Base-by-base conservation (phyloP, 2,329 filamentous ascomycete genomes). In the Hymenoscyphus repandus region DNA sequence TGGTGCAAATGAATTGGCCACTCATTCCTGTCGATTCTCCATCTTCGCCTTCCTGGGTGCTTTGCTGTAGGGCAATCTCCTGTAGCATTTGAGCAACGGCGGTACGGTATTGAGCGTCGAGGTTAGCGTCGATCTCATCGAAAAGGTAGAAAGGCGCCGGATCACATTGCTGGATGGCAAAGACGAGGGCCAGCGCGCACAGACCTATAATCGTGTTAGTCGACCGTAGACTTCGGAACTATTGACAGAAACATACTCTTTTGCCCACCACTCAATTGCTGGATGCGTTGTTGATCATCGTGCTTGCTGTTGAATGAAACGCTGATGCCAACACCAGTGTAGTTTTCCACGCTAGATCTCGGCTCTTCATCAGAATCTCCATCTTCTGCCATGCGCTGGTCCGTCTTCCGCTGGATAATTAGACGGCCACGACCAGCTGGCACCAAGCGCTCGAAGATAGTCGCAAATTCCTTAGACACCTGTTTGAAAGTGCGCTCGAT, bases 401-500 rank as follows among this genome's bases (percentile, higher is more conserved):
- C 93, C 1, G 86, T 85, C 67, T 90, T 88, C 50, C 92, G 85
- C 68, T 97, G 92, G 61, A 99, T 99, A 55, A 97, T 84, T 41
- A 99, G 78, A 27, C 90, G 83, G 13, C 93, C 93, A 65, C 91
- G 88, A 33, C 93, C 93, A 1, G 93, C 90, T 2, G 93, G 93
- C 0, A 99, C 93, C 13, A 99, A 84, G 64, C 92, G 90, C 69
- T 93, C 89, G 63, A 99, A 99, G 51, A 99, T 91, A 54, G 83
- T 86, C 5, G 89, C 83, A 66, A 99, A 99, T 62, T 96, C 92
- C 56, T 85, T 86, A 18, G 89, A 95, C 39, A 99, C 93, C 69
- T 99, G 93, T 69, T 95, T 95, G 79, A 99, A 99, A 0, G 93
- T 99, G 20, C 93, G 88, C 69, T 97, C 91, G 57, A 99, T 97